These are phyloP conservation scores for Nicotiana paniculata DNA, from an alignment of 257 asterid genomes.

Conservation along the genomic window DNA sequence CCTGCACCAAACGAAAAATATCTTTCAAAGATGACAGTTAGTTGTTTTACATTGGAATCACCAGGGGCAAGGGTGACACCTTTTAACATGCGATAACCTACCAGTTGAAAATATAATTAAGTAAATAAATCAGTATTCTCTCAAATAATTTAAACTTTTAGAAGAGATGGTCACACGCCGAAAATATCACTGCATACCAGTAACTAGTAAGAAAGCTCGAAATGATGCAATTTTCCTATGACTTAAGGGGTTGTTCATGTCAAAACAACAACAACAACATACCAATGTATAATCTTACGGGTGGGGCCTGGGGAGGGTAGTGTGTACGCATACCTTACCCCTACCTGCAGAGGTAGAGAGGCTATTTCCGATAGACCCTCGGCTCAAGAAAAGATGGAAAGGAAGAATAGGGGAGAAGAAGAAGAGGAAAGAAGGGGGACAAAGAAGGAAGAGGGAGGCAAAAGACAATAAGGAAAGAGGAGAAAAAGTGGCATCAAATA, in stretches of 20 bases:
- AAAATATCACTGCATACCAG: background rate
- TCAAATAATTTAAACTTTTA: background rate
- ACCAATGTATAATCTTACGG: too few species aligned
- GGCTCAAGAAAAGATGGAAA: too few species aligned
- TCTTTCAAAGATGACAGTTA: background rate
- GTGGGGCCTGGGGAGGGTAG: too few species aligned
- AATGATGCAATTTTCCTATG: background rate
- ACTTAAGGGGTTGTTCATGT: background rate
- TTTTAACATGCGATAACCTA: background rate
- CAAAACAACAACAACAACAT: background rate
- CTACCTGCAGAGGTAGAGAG: too few species aligned
- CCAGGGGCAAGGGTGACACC: background rate
- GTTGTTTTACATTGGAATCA: background rate
- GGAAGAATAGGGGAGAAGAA: too few species aligned
- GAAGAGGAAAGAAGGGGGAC: too few species aligned
- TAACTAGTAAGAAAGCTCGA: background rate
- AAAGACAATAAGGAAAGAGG: too few species aligned
- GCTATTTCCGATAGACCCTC: too few species aligned
- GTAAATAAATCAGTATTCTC: background rate
- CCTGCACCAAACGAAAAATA: background rate
- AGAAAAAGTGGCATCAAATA: too few species aligned
- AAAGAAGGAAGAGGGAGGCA: background rate
- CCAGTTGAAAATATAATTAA: background rate
- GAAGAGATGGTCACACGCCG: background rate
- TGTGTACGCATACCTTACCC: too few species aligned